These are phyloP conservation scores for Sarcomyxa edulis DNA, from an alignment of 768 basidiomycete species.

Conservation along the genomic window DNA sequence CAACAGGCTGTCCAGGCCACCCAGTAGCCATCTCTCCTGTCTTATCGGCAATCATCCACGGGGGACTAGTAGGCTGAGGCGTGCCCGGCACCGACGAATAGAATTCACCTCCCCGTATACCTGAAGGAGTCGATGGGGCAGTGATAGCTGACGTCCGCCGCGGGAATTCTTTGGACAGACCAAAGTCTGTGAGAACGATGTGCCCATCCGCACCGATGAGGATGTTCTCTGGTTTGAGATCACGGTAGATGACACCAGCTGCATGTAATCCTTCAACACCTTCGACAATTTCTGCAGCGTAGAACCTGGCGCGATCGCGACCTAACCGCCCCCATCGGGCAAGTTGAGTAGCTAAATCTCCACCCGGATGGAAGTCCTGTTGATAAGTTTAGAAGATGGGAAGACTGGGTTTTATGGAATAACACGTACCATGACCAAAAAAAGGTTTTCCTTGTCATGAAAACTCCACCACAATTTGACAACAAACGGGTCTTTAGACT, in stretches of 20 bases:
- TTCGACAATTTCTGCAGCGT: constrained; percentile 95
- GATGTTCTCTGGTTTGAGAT: constrained; percentile 96
- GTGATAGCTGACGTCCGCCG: constrained; percentile 40
- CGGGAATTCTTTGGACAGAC: constrained; percentile 88
- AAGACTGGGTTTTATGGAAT: constrained; percentile 13
- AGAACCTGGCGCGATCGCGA: constrained; percentile 91
- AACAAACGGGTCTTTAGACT: constrained; percentile 87
- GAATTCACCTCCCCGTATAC: constrained; percentile 43
- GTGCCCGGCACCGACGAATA: constrained; percentile 45
- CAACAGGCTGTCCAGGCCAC: constrained; percentile 51
- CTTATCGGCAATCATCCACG: constrained; percentile 73
- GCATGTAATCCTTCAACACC: constrained; percentile 93
- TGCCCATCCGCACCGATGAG: constrained; percentile 93
- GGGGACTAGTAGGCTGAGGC: constrained; percentile 46
- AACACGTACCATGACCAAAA: constrained; percentile 82
- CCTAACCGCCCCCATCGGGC: constrained; percentile 94
- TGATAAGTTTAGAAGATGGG: constrained; percentile 7
- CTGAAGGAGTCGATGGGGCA: constrained; percentile 55
- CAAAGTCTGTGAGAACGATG: constrained; percentile 96
- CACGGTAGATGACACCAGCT: constrained; percentile 94
- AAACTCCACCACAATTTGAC: constrained; percentile 97
- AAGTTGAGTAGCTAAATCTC: constrained; percentile 96
- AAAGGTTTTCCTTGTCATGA: constrained; percentile 95
- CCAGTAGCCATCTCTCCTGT: constrained; percentile 45
- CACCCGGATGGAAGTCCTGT: constrained; percentile 92